These are phyloP conservation scores for Pseudozyma sp. DNA, from an alignment of 1,284 basidiomycete species.

Conservation along the genomic window DNA sequence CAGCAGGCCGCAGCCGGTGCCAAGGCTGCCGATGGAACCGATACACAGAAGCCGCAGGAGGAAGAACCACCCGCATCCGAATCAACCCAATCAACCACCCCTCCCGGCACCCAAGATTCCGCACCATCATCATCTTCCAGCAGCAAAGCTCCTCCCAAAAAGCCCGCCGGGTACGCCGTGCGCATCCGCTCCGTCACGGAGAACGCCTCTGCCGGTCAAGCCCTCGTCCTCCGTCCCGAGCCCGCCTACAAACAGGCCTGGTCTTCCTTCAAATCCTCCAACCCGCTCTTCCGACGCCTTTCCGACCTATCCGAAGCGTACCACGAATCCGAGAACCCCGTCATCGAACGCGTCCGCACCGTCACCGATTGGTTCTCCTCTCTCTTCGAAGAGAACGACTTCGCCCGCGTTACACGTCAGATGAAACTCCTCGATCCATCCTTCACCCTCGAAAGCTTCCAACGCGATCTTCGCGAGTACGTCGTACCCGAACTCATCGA, in stretches of 20 bases:
- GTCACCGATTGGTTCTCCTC: slow-evolving; percentile 87
- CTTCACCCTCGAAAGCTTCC: slow-evolving; percentile 87
- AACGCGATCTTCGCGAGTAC: slow-evolving; percentile 92
- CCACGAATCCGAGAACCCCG: slow-evolving; percentile 92
- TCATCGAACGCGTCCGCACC: slow-evolving; percentile 82
- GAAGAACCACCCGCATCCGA: background rate
- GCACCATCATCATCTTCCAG: background rate
- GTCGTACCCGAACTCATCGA: slow-evolving; percentile 98
- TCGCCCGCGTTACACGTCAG: slow-evolving; percentile 87
- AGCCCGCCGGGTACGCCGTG: slow-evolving; percentile 60
- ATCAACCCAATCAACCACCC: background rate
- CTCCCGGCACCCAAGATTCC: background rate
- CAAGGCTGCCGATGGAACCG: background rate
- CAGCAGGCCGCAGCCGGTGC: slow-evolving; percentile 12
- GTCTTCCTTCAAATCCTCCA: slow-evolving; percentile 56
- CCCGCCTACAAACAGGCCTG: slow-evolving; percentile 59
- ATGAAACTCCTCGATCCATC: slow-evolving; percentile 88
- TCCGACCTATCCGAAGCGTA: slow-evolving; percentile 71
- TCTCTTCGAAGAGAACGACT: slow-evolving; percentile 98
- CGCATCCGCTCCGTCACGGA: slow-evolving; percentile 34
- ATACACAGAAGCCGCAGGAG: background rate
- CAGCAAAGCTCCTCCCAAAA: slow-evolving; percentile 7
- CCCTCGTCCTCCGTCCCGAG: slow-evolving; percentile 62
- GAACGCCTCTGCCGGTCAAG: slow-evolving; percentile 52
- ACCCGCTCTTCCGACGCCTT: slow-evolving; percentile 56